Evolutionary conservation across 2,329 filamentous ascomycete genomes (phyloP).

Genomic region (Capronia americana): DNA sequence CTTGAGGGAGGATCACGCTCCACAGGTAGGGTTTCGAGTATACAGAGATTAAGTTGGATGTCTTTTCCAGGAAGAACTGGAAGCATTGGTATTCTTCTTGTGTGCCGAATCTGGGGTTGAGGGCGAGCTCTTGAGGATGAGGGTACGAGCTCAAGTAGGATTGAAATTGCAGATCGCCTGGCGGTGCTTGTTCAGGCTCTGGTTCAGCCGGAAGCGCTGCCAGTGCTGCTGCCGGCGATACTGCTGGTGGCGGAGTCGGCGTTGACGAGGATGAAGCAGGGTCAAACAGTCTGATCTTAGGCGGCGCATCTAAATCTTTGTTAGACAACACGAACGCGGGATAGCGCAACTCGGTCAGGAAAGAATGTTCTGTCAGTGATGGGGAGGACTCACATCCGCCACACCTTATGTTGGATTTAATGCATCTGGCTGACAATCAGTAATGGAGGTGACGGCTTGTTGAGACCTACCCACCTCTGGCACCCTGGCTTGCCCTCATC

Average conservation of each 20-base stretch:
- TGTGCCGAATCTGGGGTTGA: slow-evolving; percentile 26
- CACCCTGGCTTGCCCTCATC: slow-evolving; percentile 34
- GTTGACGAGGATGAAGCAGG: slow-evolving; percentile 22
- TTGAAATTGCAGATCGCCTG: slow-evolving; percentile 12
- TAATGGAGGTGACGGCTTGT: not conserved
- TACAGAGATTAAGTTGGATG: slow-evolving; percentile 30
- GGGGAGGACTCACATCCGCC: slow-evolving; percentile 15
- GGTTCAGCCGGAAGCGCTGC: not conserved
- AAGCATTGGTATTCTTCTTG: slow-evolving; percentile 31
- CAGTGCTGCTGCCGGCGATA: not conserved
- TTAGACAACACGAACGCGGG: not conserved
- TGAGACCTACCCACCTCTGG: slow-evolving; percentile 21
- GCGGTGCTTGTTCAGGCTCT: not conserved
- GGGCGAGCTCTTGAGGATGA: slow-evolving; percentile 26
- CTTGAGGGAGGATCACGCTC: slow-evolving; percentile 34
- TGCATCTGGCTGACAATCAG: slow-evolving; percentile 23
- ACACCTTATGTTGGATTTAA: slow-evolving; percentile 31
- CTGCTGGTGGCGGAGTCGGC: slow-evolving; percentile 6
- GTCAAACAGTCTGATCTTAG: slow-evolving; percentile 32
- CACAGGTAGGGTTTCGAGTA: slow-evolving; percentile 32
- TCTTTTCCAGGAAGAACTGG: slow-evolving; percentile 34
- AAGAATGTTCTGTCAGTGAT: not conserved
- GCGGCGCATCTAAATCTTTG: slow-evolving; percentile 21
- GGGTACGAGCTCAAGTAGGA: slow-evolving; percentile 21
- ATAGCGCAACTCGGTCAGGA: not conserved